Evolutionary conservation across 2,329 filamentous ascomycete genomes (phyloP), one percentile per base, ranked within the genome.

Genomic region (Fusarium chuoi): DNA sequence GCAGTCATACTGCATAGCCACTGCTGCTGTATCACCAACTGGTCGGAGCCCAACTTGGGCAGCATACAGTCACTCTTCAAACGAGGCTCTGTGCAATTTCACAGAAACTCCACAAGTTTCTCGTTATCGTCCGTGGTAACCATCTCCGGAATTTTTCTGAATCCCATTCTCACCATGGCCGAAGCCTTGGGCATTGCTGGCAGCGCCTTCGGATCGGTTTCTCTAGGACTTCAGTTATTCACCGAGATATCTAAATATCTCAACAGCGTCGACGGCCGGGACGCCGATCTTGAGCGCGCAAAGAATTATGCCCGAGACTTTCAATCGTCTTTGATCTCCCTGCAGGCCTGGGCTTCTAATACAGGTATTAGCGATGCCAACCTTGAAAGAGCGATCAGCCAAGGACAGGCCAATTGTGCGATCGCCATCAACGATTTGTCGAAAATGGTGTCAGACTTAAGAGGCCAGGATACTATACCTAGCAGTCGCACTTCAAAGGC

Each of bases 311-410:
- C 45, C 4, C 45, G 5, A 3, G 18, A 28, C 0, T 46, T 46
- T 7, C 26, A 46, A 4, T 46, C 45, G 15, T 46, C 45, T 9
- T 22, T 46, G 15, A 7, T 48, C 26, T 9, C 45, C 0, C 45
- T 48, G 4, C 3, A 2, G 4, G 15, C 45, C 1, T 48, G 9
- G 3, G 26, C 45, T 22, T 48, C 45, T 2, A 11, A 1, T 0
- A 22, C 13, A 0, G 9, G 45, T 2, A 3, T 28, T 2, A 22
- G 26, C 18, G 45, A 48, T 1, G 0, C 1, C 9, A 20, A 48
- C 20, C 45, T 48, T 0, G 45, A 28, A 48, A 28, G 9, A 28
- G 13, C 18, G 9, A 28, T 28, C 20, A 22, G 3, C 20, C 20
- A 28, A 28, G 26, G 45, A 1, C 45, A 48, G 4, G 9, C 26